phyloP scores from a whole-genome alignment of 805 yeast genomes.

The Suhomyces prunicola region DNA sequence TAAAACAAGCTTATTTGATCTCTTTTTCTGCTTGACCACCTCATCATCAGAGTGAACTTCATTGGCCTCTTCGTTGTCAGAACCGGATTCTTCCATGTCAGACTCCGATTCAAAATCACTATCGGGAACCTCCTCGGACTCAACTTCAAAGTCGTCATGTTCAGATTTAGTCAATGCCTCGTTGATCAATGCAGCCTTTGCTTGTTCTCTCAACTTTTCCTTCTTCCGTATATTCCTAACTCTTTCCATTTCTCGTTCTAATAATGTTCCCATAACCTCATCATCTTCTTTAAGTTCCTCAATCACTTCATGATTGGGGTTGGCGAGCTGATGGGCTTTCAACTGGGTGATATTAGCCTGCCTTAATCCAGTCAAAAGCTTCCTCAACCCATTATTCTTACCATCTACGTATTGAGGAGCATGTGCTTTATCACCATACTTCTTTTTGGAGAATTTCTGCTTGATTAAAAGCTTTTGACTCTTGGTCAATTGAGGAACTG shows the following conservation, averaged over 20 bases:
- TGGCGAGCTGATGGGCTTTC: constrained; percentile 17
- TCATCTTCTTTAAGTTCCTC: constrained; percentile 42
- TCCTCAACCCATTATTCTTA: constrained; percentile 13
- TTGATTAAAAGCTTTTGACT: constrained; percentile 30
- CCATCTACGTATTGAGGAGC: constrained; percentile 1
- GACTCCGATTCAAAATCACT: constrained; percentile 12
- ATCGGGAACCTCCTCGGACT: constrained; percentile 15
- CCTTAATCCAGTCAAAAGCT: constrained; percentile 35
- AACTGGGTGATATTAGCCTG: constrained; percentile 47
- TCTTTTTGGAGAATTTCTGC: constrained; percentile 29
- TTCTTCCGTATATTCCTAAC: constrained; percentile 42
- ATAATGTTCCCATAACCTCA: constrained; percentile 41
- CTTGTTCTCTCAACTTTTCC: constrained; percentile 40
- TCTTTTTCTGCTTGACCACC: constrained; percentile 5
- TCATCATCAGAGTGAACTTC: not conserved
- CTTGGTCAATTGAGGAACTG: constrained; percentile 30
- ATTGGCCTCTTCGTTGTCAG: not conserved
- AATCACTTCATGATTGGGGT: constrained; percentile 26
- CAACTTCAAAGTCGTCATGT: constrained; percentile 13
- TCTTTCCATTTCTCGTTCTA: constrained; percentile 52
- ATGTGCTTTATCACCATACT: constrained; percentile 12
- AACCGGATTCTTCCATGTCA: not conserved
- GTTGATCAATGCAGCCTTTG: constrained; percentile 28
- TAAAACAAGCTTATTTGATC: constrained; percentile 7
- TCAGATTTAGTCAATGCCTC: constrained; percentile 15